Conservation (phyloP, 2,329 filamentous ascomycete genomes). For the Diplodia seriata region DNA sequence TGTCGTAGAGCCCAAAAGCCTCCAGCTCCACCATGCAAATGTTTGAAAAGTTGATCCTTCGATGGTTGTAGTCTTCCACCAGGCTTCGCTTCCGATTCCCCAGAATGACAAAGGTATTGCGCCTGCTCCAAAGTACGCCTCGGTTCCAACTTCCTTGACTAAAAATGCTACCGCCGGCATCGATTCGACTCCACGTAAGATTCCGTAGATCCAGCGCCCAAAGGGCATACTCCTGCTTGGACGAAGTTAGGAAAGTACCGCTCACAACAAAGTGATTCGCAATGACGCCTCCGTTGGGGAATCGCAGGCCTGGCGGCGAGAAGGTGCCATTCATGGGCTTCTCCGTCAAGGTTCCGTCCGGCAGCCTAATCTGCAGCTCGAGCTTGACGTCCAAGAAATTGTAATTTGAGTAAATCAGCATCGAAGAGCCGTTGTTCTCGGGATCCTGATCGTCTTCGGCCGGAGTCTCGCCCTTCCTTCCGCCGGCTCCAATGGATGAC, state of each 20-base stretch:
- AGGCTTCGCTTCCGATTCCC: constrained; percentile 92
- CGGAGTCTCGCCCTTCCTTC: constrained; percentile 41
- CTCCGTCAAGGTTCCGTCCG: constrained; percentile 84
- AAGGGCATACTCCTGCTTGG: constrained; percentile 96
- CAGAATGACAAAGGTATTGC: constrained; percentile 94
- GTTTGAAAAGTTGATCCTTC: constrained; percentile 96
- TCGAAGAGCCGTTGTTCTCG: constrained; percentile 60
- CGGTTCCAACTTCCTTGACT: constrained; percentile 98
- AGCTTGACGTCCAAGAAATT: constrained; percentile 98
- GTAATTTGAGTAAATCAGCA: constrained; percentile 99
- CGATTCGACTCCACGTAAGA: constrained; percentile 92
- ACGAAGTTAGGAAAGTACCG: constrained; percentile 95
- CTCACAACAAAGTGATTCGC: constrained; percentile 97
- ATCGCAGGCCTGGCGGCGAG: constrained; percentile 89
- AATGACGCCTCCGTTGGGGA: constrained; percentile 94
- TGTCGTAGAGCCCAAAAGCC: constrained; percentile 96
- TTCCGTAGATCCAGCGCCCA: constrained; percentile 92
- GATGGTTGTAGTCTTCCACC: constrained; percentile 97
- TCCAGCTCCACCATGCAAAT: constrained; percentile 97
- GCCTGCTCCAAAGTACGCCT: constrained; percentile 88
- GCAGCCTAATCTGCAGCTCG: constrained; percentile 85
- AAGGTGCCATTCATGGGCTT: constrained; percentile 86
- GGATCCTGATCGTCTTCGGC: constrained; percentile 45
- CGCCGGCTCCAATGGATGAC: constrained; percentile 69
- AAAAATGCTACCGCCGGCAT: constrained; percentile 90